Evolutionary conservation across 345 rosid genomes (phyloP).

Genomic region (Brassica carinata): DNA sequence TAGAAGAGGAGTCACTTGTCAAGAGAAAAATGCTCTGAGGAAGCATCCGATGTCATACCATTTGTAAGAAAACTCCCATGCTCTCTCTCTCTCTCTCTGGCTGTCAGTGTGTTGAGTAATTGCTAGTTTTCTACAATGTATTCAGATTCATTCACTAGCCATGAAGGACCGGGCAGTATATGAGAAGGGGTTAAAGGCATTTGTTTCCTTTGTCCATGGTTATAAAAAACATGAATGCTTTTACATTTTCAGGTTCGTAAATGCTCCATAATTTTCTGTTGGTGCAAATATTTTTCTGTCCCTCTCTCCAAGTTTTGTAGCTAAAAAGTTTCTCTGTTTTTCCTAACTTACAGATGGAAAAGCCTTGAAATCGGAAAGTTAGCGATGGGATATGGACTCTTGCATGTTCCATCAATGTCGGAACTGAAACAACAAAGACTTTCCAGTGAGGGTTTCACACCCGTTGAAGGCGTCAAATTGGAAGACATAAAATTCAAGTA

Average conservation of each 20-base stretch:
- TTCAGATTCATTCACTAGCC: constrained; percentile 73
- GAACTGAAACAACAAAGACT: constrained; percentile 81
- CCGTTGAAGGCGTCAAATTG: constrained; percentile 59
- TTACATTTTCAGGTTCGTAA: constrained; percentile 47
- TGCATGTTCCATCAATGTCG: constrained; percentile 79
- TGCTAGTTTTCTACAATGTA: background rate
- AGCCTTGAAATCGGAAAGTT: constrained; percentile 83
- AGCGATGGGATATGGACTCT: constrained; percentile 91
- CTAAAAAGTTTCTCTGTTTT: background rate
- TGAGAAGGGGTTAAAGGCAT: constrained; percentile 88
- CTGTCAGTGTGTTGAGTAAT: constrained; percentile 4
- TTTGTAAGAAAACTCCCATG: constrained; percentile 48
- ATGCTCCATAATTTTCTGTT: background rate
- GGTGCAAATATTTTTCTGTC: background rate
- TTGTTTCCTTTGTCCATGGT: constrained; percentile 83
- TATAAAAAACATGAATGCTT: constrained; percentile 88
- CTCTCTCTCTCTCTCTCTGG: too few species aligned
- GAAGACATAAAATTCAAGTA: constrained; percentile 78
- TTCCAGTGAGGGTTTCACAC: constrained; percentile 68
- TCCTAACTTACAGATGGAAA: constrained; percentile 61
- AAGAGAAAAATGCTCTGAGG: constrained; percentile 54
- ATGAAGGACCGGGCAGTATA: constrained; percentile 77
- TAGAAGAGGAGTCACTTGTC: constrained; percentile 69
- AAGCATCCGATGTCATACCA: constrained; percentile 66
- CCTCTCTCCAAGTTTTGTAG: background rate